A percentile compares a stretch with the other conserved stretches of the same genome.
Conservation (phyloP, 345 rosid genomes). For the Rhizophora mangle region DNA sequence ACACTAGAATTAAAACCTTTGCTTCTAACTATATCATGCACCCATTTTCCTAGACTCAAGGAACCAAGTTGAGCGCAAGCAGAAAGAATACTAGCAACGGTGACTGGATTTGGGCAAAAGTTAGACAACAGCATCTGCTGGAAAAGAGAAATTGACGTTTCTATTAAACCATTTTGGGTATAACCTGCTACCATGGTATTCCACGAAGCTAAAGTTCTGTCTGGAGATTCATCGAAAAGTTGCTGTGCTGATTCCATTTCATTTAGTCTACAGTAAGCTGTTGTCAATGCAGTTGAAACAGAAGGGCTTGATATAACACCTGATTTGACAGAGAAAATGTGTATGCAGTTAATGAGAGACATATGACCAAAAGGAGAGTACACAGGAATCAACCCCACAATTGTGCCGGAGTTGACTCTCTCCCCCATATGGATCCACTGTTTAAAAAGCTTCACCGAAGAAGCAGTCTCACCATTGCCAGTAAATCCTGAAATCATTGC, state of each 20-base stretch:
- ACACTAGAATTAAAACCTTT: slow-evolving; percentile 53
- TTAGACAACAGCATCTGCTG: slow-evolving; percentile 53
- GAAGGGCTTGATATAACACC: slow-evolving; percentile 46
- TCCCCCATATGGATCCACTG: slow-evolving; percentile 43
- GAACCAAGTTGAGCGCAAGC: slow-evolving; percentile 82
- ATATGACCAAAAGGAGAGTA: slow-evolving; percentile 62
- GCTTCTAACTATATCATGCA: slow-evolving; percentile 48
- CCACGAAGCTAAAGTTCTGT: slow-evolving; percentile 73
- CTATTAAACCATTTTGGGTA: slow-evolving; percentile 70
- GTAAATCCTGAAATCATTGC: slow-evolving; percentile 78
- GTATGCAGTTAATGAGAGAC: slow-evolving; percentile 46
- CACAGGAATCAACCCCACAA: slow-evolving; percentile 66
- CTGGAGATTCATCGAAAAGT: slow-evolving; percentile 50
- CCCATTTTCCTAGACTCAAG: slow-evolving; percentile 68
- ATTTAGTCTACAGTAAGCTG: slow-evolving; percentile 59
- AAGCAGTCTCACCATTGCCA: slow-evolving; percentile 46
- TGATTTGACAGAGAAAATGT: slow-evolving; percentile 51
- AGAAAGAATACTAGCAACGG: slow-evolving; percentile 65
- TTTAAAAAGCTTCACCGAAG: slow-evolving; percentile 50
- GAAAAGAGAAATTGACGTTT: slow-evolving; percentile 61
- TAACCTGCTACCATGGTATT: slow-evolving; percentile 84
- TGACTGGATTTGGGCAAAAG: slow-evolving; percentile 58
- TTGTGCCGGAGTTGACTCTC: slow-evolving; percentile 52
- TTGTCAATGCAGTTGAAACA: slow-evolving; percentile 57
- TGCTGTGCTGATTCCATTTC: slow-evolving; percentile 53